Conservation (phyloP, 2,329 filamentous ascomycete species). For the Fulvia fulva region DNA sequence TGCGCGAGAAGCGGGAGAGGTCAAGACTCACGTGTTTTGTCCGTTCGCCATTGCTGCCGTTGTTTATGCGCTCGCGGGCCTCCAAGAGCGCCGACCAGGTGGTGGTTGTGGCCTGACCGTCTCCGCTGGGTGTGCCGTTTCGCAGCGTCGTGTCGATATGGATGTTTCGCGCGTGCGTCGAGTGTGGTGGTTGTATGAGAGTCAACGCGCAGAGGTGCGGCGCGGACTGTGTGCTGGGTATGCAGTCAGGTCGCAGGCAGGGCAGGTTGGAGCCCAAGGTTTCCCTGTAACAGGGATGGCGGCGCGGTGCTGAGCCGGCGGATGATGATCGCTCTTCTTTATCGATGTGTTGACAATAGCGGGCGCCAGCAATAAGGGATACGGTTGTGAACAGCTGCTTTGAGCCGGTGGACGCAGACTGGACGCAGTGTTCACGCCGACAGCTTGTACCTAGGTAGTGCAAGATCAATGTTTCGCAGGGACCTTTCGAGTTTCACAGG, state of each 20-base stretch:
- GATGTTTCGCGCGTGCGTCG: background rate
- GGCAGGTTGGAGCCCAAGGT: background rate
- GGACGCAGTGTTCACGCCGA: background rate
- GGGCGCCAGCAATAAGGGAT: background rate
- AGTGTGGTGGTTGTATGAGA: background rate
- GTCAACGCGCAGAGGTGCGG: background rate
- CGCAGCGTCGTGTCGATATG: background rate
- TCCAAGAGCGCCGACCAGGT: background rate
- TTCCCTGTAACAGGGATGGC: background rate
- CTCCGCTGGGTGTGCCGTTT: background rate
- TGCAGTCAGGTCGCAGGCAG: background rate
- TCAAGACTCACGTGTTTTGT: slow-evolving; percentile 1
- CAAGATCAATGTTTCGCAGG: background rate
- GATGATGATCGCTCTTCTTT: background rate
- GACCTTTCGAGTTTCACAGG: background rate
- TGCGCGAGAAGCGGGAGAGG: background rate
- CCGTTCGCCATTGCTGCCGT: background rate
- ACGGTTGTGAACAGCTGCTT: background rate
- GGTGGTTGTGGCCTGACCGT: background rate
- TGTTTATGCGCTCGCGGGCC: background rate
- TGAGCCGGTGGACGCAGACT: background rate
- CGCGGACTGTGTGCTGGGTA: no score
- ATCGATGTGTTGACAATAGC: background rate
- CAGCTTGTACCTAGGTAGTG: background rate
- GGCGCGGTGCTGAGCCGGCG: background rate